These are phyloP conservation scores for Chrysosphaeria jannelii DNA, from an alignment of 2,329 filamentous ascomycete genomes.

Conservation along the genomic window DNA sequence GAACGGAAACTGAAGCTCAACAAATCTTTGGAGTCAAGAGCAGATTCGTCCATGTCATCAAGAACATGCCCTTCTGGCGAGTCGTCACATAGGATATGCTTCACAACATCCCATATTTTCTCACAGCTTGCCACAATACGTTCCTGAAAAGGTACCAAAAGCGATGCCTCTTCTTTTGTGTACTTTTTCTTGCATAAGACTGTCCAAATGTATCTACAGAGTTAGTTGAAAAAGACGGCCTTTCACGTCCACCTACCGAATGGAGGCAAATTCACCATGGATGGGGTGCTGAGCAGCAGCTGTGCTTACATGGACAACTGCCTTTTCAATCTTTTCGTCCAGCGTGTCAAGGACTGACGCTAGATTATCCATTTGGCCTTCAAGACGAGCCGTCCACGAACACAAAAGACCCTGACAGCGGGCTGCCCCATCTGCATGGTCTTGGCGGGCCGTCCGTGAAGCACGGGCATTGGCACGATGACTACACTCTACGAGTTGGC, in stretches of 20 bases:
- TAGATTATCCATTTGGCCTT: constrained; percentile 19
- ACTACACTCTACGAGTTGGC: constrained; percentile 17
- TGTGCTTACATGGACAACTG: constrained; percentile 30
- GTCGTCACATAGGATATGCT: constrained; percentile 61
- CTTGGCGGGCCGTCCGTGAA: constrained; percentile 47
- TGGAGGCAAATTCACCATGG: constrained; percentile 37
- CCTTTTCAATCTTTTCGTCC: constrained; percentile 30
- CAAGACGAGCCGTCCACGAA: constrained; percentile 16
- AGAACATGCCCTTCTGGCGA: constrained; percentile 73
- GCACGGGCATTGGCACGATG: constrained; percentile 24
- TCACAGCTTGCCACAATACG: constrained; percentile 29
- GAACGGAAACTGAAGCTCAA: constrained; percentile 87
- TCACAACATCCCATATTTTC: constrained; percentile 49
- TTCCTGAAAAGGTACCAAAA: constrained; percentile 14
- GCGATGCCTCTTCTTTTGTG: constrained; percentile 9
- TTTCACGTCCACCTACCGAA: no score
- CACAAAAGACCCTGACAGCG: constrained; percentile 43
- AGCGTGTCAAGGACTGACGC: constrained; percentile 26
- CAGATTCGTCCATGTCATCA: constrained; percentile 40
- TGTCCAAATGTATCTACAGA: constrained; percentile 27
- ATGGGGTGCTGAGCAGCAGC: constrained; percentile 37
- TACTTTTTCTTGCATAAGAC: constrained; percentile 15
- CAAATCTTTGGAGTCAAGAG: constrained; percentile 59
- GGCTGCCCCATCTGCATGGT: constrained; percentile 77
- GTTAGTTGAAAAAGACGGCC: no score